These are phyloP conservation scores for Corylus heterophylla DNA, from an alignment of 306 rosid genomes.

Conservation along the genomic window DNA sequence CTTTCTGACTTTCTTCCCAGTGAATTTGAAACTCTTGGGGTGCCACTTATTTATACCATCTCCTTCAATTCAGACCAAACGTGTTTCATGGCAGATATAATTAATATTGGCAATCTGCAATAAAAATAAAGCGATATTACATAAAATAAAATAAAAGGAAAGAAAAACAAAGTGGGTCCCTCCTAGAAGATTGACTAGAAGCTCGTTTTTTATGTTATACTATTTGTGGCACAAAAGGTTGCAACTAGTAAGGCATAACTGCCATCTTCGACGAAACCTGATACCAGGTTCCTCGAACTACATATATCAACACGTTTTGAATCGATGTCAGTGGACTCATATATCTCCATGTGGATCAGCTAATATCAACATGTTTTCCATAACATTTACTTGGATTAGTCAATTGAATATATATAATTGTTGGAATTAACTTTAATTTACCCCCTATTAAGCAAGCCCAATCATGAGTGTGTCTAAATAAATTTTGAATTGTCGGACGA, in stretches of 20 bases:
- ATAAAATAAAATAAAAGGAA: neutral
- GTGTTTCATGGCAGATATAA: neutral
- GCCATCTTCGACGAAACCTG: constrained; percentile 1
- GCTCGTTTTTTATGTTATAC: neutral
- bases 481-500: too few species aligned
- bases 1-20: neutral
- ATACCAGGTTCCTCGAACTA: neutral
- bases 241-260: neutral
- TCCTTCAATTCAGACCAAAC: neutral
- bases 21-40: neutral
- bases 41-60: neutral
- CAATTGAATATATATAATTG: neutral
- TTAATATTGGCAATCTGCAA: neutral
- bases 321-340: neutral
- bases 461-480: too few species aligned
- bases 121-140: too few species aligned
- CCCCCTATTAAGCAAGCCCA: neutral
- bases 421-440: too few species aligned
- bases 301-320: neutral
- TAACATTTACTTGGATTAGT: neutral
- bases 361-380: neutral
- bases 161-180: neutral
- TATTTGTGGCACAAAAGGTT: neutral
- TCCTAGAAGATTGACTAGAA: neutral
- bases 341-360: neutral